Percentiles rank a stretch among this genome's conserved stretches.
phyloP scores from a whole-genome alignment of 179 eudicot genomes.

The Beta lomatogona region DNA sequence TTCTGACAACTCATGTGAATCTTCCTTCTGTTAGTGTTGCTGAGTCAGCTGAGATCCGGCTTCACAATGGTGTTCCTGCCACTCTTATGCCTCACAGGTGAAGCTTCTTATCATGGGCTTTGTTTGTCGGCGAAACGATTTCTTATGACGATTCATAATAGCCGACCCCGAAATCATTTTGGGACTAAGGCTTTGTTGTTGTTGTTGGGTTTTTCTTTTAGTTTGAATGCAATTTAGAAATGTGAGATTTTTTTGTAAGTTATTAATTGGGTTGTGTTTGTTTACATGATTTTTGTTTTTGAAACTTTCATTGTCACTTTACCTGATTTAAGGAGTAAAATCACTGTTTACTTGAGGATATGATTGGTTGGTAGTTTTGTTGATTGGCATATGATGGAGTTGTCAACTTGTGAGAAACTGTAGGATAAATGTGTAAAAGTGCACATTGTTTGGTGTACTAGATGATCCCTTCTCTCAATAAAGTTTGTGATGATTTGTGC shows the following conservation, averaged over 20 bases:
- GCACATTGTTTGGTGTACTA: background rate
- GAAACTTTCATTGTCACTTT: background rate
- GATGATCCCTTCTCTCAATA: background rate
- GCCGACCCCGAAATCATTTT: background rate
- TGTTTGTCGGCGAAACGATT: background rate
- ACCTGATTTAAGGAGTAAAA: background rate
- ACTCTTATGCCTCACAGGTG: slow-evolving; percentile 86
- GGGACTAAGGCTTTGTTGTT: background rate
- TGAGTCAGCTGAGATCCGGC: slow-evolving; percentile 75
- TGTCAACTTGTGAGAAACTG: background rate
- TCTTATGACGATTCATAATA: background rate
- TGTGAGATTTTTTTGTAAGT: background rate
- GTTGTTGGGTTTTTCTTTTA: slow-evolving; percentile 14
- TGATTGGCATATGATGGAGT: background rate
- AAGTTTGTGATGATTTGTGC: background rate
- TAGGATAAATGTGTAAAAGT: background rate
- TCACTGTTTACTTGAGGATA: background rate
- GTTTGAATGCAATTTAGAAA: background rate
- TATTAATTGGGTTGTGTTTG: background rate
- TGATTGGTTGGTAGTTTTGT: background rate
- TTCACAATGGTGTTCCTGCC: slow-evolving; percentile 73
- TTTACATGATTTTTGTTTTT: background rate
- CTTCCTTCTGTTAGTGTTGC: slow-evolving; percentile 80
- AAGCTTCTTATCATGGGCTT: slow-evolving; percentile 1
- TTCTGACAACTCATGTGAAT: slow-evolving; percentile 79